These are phyloP conservation scores for Petasospora fabianii DNA, from an alignment of 1,139 yeast genomes.

Conservation along the genomic window DNA sequence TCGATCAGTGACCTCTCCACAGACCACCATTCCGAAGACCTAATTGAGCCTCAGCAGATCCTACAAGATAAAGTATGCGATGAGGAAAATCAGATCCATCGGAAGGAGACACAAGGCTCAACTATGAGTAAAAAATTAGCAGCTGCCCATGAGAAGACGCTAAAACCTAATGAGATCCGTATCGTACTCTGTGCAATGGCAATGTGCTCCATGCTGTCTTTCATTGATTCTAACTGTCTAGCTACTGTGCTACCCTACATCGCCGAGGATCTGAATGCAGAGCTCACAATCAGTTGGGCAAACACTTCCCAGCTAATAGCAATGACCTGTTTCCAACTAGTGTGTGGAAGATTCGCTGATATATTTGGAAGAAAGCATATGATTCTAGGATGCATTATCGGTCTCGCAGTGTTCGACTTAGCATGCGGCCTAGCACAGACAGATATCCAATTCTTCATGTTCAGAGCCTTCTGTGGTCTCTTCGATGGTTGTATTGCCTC, in stretches of 20 bases:
- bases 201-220: constrained; percentile 15
- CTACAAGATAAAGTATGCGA: neutral
- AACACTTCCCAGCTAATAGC: constrained; percentile 45
- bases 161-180: constrained; percentile 10
- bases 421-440: constrained; percentile 36
- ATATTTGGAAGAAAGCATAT: constrained; percentile 40
- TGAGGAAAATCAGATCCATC: constrained; percentile 8
- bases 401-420: constrained; percentile 34
- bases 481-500: constrained; percentile 40
- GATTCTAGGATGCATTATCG: constrained; percentile 33
- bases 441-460: constrained; percentile 34
- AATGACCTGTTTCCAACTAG: constrained; percentile 41
- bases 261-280: constrained; percentile 36
- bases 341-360: constrained; percentile 42
- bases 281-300: constrained; percentile 44
- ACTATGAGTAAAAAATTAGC: constrained; percentile 12
- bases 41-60: constrained; percentile 1
- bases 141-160: constrained; percentile 14
- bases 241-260: constrained; percentile 43
- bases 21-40: neutral
- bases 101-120: constrained; percentile 7
- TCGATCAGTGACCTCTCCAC: neutral
- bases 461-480: constrained; percentile 39
- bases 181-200: constrained; percentile 14
- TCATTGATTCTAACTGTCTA: constrained; percentile 28